Percentiles rank a stretch among this genome's conserved stretches.
Conservation (phyloP, 352 stramenopile species). For the Phytophthora fragariaefolia region DNA sequence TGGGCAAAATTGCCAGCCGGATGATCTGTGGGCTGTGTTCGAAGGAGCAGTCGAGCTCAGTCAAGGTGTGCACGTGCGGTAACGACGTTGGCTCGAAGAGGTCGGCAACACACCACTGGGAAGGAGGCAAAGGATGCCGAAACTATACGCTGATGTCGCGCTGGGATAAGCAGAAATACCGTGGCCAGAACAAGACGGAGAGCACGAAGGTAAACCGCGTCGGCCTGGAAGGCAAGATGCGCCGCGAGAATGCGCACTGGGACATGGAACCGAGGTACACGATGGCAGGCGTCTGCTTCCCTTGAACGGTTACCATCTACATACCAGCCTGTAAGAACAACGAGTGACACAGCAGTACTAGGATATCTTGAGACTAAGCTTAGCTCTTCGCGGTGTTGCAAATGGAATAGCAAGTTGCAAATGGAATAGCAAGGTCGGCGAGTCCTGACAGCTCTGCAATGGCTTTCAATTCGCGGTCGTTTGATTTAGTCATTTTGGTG, state of each 20-base stretch:
- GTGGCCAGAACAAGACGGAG: conserved; percentile 75
- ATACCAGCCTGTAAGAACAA: no score
- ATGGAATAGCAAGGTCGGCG: no score
- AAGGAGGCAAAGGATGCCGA: conserved; percentile 71
- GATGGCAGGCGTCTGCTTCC: background rate
- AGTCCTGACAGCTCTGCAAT: no score
- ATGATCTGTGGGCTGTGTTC: conserved; percentile 84
- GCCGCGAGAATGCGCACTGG: conserved; percentile 18
- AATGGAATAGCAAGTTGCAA: no score
- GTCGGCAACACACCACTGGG: conserved; percentile 57
- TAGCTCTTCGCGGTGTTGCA: no score
- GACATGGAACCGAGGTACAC: no score
- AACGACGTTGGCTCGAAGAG: conserved; percentile 63
- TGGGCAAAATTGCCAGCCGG: conserved; percentile 70
- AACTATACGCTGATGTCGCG: conserved; percentile 58
- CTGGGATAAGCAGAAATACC: conserved; percentile 74
- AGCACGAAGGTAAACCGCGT: conserved; percentile 79
- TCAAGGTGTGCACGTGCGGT: conserved; percentile 75
- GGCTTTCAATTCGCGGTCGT: no score
- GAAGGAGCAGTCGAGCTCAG: conserved; percentile 69
- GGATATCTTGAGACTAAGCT: no score
- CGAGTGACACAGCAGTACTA: no score
- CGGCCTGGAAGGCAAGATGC: conserved; percentile 53
- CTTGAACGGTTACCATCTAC: no score
- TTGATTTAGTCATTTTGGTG: no score